Evolutionary conservation across 202 grass and related monocot species (phyloP), one percentile per base, ranked within the genome.

Genomic region (Carex arenaria): DNA sequence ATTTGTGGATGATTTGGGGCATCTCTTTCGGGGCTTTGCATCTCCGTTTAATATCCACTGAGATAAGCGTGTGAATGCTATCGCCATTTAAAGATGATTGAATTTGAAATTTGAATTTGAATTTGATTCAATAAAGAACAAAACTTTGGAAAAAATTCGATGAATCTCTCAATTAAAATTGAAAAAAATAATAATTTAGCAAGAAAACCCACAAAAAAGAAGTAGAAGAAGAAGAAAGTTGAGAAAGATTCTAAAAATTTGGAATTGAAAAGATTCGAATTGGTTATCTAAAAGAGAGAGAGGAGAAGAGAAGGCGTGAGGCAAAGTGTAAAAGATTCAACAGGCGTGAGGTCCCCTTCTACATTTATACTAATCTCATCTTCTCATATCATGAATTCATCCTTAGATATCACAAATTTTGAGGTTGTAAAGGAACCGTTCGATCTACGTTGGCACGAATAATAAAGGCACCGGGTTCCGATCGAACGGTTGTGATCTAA

Each of bases 31-130:
- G 10, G 68, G 11, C 64, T 66, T 83, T 0, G 64, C 79, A 74
- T 64, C 56, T 72, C 82, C 84, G 4, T 84, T 69, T 42, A 88
- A 78, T 53, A 97, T 61, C 94, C 94, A 97, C 6, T 84, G 56
- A 31, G 89, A 86, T 55, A 97, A 51, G 10, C 84, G 91, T 59
- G 49, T 82, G 18, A 93, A 82, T 22, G 88, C 65, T 85, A 82
- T 55, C 64, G 90, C 92, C 88, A 90, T 83, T 83, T 60, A 53
- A 79, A 57, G 10, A 57, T 60, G 18, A 56, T 36, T 64, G 61
- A 31, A 64, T 64, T 78, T 78, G 32, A 3, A 32, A 34, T 34
- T 34, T 34, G 36, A 38, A 38, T 38, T 36, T 38, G 36, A 40
- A 7, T 40, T 40, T 40, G 38, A 40, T 79, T 79, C 75, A 20